phyloP scores from a whole-genome alignment of 306 rosid genomes.

The Glycyrrhiza uralensis region DNA sequence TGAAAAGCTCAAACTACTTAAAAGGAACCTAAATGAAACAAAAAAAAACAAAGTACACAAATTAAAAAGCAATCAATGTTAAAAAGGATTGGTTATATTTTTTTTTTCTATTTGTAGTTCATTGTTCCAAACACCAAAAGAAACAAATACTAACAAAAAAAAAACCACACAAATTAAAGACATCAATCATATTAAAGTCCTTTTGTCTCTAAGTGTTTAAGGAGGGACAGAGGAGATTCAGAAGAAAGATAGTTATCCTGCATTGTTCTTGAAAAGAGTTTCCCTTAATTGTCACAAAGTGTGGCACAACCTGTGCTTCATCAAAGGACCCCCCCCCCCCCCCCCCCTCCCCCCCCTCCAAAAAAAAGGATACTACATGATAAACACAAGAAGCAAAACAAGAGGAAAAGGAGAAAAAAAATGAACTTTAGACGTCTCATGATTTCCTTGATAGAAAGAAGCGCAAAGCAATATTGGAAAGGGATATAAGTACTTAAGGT shows the following conservation, averaged over 20 bases:
- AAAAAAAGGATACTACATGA: neutral
- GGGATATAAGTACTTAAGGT: neutral
- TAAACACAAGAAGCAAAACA: neutral
- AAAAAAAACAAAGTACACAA: slow-evolving; percentile 10
- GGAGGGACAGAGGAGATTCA: slow-evolving; percentile 26
- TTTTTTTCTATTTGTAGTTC: neutral
- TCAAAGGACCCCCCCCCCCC: no score
- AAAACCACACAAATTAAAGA: neutral
- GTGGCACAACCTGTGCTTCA: no score
- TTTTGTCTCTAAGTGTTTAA: slow-evolving; percentile 23
- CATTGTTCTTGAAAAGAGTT: slow-evolving; percentile 6
- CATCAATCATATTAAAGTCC: slow-evolving; percentile 8
- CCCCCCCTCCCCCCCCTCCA: no score
- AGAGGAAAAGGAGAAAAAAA: neutral
- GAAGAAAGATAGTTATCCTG: neutral
- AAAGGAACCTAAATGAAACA: neutral
- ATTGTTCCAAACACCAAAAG: neutral
- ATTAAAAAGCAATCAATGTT: neutral
- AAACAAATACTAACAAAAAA: neutral
- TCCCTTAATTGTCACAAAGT: neutral
- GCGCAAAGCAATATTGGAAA: neutral
- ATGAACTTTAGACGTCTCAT: neutral
- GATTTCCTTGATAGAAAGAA: neutral
- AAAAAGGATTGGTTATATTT: neutral
- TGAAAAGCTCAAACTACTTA: slow-evolving; percentile 21